Evolutionary conservation across 176 grass and related monocot species (phyloP).

Genomic region (bread wheat (Triticum aestivum)): DNA sequence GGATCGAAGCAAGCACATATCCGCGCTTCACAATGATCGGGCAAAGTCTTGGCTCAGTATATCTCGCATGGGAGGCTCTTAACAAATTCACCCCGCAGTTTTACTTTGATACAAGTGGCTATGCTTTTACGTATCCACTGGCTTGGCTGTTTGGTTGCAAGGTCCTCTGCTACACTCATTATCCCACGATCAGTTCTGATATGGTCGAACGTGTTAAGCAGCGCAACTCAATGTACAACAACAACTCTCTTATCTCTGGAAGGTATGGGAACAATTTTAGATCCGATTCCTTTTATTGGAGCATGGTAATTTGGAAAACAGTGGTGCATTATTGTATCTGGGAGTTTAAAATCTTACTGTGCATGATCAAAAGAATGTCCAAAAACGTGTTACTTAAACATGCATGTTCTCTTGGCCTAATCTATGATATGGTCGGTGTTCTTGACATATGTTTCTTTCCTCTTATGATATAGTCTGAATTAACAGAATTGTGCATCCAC

Average conservation of each 20-base stretch:
- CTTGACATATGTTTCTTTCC: not conserved
- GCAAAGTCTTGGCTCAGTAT: conserved; percentile 86
- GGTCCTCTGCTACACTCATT: conserved; percentile 92
- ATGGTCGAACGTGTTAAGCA: conserved; percentile 85
- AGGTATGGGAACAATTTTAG: conserved; percentile 42
- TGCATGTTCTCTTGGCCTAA: not conserved
- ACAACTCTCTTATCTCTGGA: conserved; percentile 66
- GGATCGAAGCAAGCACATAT: conserved; percentile 83
- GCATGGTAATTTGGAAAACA: not conserved
- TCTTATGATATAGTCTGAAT: conserved; percentile 1
- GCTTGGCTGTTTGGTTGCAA: conserved; percentile 80
- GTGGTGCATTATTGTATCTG: not conserved
- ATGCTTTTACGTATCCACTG: conserved; percentile 95
- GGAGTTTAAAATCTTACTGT: not conserved
- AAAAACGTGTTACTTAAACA: not conserved
- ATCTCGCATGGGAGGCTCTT: conserved; percentile 91
- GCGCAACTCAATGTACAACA: conserved; percentile 84
- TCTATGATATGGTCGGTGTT: not conserved
- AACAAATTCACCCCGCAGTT: conserved; percentile 65
- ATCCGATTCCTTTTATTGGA: not conserved
- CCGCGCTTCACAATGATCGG: conserved; percentile 96
- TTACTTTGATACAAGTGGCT: conserved; percentile 93
- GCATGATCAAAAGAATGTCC: not conserved
- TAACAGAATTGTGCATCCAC: not conserved
- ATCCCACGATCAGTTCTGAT: conserved; percentile 95